These are phyloP conservation scores for Volvox africanus DNA, from an alignment of 139 green algal species.

Conservation along the genomic window DNA sequence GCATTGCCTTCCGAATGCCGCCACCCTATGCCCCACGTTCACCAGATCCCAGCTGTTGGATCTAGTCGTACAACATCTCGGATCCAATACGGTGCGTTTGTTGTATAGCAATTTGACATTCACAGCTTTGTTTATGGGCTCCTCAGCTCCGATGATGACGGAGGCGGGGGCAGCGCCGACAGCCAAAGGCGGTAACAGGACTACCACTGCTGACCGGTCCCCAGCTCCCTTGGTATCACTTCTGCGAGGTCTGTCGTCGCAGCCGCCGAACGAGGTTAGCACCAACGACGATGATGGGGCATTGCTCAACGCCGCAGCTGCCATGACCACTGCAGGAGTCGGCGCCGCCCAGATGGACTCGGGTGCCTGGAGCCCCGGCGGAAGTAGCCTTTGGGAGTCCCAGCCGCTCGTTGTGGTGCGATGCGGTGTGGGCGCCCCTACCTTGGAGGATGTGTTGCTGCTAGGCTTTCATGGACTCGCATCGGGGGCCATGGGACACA, in stretches of 20 bases:
- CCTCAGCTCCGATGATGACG: neutral
- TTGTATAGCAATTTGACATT: constrained; percentile 19
- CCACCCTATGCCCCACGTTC: neutral
- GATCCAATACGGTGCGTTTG: neutral
- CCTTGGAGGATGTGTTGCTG: constrained; percentile 28
- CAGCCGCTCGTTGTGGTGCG: constrained; percentile 28
- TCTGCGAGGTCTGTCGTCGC: neutral
- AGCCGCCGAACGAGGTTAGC: neutral
- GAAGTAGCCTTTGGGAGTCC: neutral
- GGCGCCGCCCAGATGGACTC: neutral
- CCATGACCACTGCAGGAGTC: neutral
- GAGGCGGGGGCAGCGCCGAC: neutral
- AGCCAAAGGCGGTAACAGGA: neutral
- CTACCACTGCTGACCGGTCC: neutral
- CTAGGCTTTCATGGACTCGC: neutral
- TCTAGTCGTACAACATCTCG: neutral
- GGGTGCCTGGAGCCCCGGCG: neutral
- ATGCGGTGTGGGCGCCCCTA: neutral
- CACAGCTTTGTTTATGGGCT: neutral
- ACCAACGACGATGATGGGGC: neutral
- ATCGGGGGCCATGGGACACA: no score
- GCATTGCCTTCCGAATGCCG: no score
- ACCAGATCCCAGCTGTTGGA: neutral
- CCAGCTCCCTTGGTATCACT: neutral
- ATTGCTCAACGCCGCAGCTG: neutral